Conservation (phyloP, 208 protist species). For the Naegleria lovaniensis region DNA sequence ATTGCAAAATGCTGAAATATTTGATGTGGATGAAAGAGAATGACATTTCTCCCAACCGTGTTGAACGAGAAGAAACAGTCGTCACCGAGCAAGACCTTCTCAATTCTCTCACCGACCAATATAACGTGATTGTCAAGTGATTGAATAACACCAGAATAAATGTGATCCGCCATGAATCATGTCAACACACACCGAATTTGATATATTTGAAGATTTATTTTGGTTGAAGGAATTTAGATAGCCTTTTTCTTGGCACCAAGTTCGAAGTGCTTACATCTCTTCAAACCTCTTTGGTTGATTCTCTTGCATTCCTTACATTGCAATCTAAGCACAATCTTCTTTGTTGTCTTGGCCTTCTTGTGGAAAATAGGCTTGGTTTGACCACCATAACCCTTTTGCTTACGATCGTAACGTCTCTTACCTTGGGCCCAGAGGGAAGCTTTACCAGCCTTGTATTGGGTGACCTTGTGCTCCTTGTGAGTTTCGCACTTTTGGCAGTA, state of each 20-base stretch:
- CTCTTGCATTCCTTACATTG: constrained; percentile 94
- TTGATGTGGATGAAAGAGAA: not conserved
- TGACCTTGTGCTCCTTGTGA: constrained; percentile 95
- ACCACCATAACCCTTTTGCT: constrained; percentile 99
- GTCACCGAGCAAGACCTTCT: not conserved
- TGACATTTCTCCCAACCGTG: not conserved
- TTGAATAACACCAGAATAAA: no score
- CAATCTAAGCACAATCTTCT: constrained; percentile 98
- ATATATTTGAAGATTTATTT: not conserved
- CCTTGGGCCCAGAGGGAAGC: constrained; percentile 94
- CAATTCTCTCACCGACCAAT: not conserved
- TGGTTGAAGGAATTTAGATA: not conserved
- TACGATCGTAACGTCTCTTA: constrained; percentile 99
- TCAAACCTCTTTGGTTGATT: constrained; percentile 84
- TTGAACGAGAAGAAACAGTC: no score
- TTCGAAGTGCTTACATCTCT: constrained; percentile 98
- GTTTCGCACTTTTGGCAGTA: constrained; percentile 72
- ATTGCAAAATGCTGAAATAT: not conserved
- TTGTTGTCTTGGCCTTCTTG: constrained; percentile 99
- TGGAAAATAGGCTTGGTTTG: constrained; percentile 99
- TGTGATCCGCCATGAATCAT: no score
- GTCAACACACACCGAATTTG: no score
- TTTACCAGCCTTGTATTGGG: constrained; percentile 99
- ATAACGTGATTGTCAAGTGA: not conserved
- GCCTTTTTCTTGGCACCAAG: constrained; percentile 85